Percentiles rank a stretch among this genome's conserved stretches.
Evolutionary conservation across 805 yeast species (phyloP).

Genomic region (Metschnikowia gruessii): DNA sequence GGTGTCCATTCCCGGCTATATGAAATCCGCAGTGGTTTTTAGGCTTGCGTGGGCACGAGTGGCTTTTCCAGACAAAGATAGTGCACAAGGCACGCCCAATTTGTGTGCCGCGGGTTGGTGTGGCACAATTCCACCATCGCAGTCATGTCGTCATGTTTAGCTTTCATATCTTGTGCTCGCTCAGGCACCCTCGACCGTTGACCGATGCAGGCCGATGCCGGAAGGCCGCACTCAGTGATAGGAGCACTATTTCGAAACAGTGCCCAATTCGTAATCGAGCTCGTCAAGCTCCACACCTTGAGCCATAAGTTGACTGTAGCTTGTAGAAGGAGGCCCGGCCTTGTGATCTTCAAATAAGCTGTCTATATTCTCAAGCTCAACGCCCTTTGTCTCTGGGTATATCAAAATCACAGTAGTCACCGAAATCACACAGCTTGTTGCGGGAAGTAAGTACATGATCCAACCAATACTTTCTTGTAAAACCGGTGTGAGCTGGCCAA

Average conservation of each 20-base stretch:
- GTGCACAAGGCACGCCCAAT: not conserved
- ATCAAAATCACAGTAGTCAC: constrained; percentile 33
- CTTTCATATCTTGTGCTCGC: not conserved
- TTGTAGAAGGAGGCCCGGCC: constrained; percentile 22
- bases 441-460: constrained; percentile 43
- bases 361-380: constrained; percentile 44
- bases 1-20: constrained; percentile 2
- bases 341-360: constrained; percentile 33
- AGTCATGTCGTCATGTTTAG: not conserved
- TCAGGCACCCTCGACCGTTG: not conserved
- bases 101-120: constrained; percentile 2
- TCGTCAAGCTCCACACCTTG: constrained; percentile 26
- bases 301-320: constrained; percentile 9
- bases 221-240: not conserved
- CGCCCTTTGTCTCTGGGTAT: constrained; percentile 46
- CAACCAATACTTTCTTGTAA: constrained; percentile 39
- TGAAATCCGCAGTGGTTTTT: not conserved
- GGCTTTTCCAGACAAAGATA: not conserved
- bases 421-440: constrained; percentile 35
- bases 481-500: constrained; percentile 45
- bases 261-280: constrained; percentile 21
- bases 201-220: not conserved
- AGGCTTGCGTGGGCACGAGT: too few species aligned
- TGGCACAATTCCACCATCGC: not conserved
- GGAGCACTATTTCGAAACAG: constrained; percentile 5